Evolutionary conservation across 805 yeast species (phyloP).

Genomic region (Hyphopichia homilentoma): DNA sequence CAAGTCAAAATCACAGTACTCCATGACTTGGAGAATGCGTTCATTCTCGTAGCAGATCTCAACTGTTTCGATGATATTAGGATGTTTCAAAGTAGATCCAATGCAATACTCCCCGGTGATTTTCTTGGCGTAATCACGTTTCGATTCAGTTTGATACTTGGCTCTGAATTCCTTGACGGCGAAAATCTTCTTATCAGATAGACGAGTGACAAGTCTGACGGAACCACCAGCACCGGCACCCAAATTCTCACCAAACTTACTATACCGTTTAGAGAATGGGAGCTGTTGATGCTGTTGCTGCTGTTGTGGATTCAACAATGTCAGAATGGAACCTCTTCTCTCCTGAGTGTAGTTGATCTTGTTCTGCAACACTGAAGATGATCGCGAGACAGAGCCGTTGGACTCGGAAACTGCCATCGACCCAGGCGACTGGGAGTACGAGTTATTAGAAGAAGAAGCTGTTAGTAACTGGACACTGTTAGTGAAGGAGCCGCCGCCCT

Average conservation of each 20-base stretch:
- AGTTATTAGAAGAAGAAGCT: conserved; percentile 28
- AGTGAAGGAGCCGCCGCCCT: conserved; percentile 14
- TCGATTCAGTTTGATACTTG: conserved; percentile 62
- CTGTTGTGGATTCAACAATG: conserved; percentile 14
- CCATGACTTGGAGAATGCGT: conserved; percentile 87
- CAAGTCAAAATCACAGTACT: conserved; percentile 82
- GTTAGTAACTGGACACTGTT: conserved; percentile 15
- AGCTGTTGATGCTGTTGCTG: conserved; percentile 16
- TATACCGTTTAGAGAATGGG: conserved; percentile 51
- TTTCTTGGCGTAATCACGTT: conserved; percentile 78
- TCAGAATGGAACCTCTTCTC: conserved; percentile 34
- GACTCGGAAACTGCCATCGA: conserved; percentile 12
- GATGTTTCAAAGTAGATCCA: conserved; percentile 84
- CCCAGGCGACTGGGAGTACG: conserved; percentile 32
- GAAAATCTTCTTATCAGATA: conserved; percentile 65
- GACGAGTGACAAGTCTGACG: conserved; percentile 67
- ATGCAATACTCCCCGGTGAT: conserved; percentile 88
- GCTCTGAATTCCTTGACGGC: conserved; percentile 84
- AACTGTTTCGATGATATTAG: conserved; percentile 85
- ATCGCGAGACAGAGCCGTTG: conserved; percentile 22
- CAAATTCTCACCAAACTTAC: conserved; percentile 66
- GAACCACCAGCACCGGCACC: conserved; percentile 91
- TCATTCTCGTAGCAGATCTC: conserved; percentile 89
- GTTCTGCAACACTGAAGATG: conserved; percentile 27
- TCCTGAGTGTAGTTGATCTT: conserved; percentile 28